A percentile compares a stretch with the other conserved stretches of the same genome.
These are phyloP conservation scores for Marchantia paleacea DNA, from an alignment of 225 moss, liverwort and hornwort species.

Conservation along the genomic window DNA sequence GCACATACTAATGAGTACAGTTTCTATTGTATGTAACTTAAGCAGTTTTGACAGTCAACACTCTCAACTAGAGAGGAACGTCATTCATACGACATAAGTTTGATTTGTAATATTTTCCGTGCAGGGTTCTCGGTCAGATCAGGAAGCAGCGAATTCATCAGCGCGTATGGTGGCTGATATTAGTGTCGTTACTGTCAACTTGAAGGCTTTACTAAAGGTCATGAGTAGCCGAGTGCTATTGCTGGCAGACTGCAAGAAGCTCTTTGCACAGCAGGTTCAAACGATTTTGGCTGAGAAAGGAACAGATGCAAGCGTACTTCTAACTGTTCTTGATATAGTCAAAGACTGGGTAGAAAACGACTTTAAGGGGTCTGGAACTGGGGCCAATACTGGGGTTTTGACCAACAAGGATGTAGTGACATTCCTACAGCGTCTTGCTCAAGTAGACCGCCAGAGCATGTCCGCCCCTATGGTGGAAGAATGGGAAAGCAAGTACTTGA, in stretches of 20 bases:
- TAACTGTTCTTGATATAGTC: slow-evolving; percentile 78
- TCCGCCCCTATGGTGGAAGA: slow-evolving; percentile 64
- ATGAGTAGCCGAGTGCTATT: slow-evolving; percentile 78
- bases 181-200: slow-evolving; percentile 54
- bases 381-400: slow-evolving; percentile 62
- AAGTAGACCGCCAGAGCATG: slow-evolving; percentile 88
- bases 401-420: slow-evolving; percentile 88
- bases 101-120: background rate
- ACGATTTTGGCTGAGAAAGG: slow-evolving; percentile 84
- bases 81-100: no score
- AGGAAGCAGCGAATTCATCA: slow-evolving; percentile 59
- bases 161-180: slow-evolving; percentile 66
- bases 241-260: slow-evolving; percentile 72
- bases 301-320: slow-evolving; percentile 82
- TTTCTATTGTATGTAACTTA: no score
- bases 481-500: slow-evolving; percentile 94
- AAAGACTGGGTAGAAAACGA: slow-evolving; percentile 98
- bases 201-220: slow-evolving; percentile 75
- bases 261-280: slow-evolving; percentile 71
- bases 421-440: slow-evolving; percentile 90
- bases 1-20: no score
- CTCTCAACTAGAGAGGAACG: no score
- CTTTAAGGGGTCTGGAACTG: slow-evolving; percentile 84
- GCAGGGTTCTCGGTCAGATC: slow-evolving; percentile 75
- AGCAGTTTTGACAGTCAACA: no score